Evolutionary conservation across 78 protist species (phyloP), one percentile per base, ranked within the genome.

Genomic region (Planoprotostelium fungivorum): DNA sequence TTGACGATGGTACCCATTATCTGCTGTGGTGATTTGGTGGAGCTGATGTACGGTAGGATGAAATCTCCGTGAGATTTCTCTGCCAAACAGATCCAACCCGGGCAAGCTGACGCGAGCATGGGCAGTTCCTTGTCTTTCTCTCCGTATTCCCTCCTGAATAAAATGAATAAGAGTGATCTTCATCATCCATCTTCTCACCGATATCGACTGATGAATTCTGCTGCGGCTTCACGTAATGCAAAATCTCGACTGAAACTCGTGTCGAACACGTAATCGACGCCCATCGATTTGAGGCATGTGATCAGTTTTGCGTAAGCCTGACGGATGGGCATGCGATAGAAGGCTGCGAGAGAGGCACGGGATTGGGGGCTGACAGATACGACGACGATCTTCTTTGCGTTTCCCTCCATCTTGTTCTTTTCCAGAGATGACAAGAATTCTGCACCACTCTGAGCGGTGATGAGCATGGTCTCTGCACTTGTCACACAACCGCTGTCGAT

Each of bases 31-130:
- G 98, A 95, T 89, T 93, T 97, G 5, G 93, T 90, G 0, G 93
- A 38, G 51, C 95, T 90, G 51, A 98, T 91, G 92, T 95, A 91
- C 0, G 98, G 98, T 38, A 98, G 92, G 1, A 96, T 85, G 29
- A 34, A 88, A 37, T 83, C 89, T 1, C 96, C 96, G 63, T 95
- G 96, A 31, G 92, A 90, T 93, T 98, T 98, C 90, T 98, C 99
- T 0, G 98, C 98, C 37, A 95, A 98, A 93, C 99, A 98, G 35
- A 97, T 93, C 98, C 97, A 97, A 25, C 99, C 97, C 0, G 99
- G 99, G 89, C 99, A 98, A 36, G 98, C 91, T 0, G 97, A 95
- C 1, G 96, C 83, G 25, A 98, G 35, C 92, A 97, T 85, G 0
- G 99, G 99, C 28, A 91, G 89, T 34, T 29, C 37, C 16, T 85